Percentiles rank a stretch among this genome's conserved stretches.
These are phyloP conservation scores for Flammula alnicola DNA, from an alignment of 1,284 basidiomycete genomes.

Conservation along the genomic window DNA sequence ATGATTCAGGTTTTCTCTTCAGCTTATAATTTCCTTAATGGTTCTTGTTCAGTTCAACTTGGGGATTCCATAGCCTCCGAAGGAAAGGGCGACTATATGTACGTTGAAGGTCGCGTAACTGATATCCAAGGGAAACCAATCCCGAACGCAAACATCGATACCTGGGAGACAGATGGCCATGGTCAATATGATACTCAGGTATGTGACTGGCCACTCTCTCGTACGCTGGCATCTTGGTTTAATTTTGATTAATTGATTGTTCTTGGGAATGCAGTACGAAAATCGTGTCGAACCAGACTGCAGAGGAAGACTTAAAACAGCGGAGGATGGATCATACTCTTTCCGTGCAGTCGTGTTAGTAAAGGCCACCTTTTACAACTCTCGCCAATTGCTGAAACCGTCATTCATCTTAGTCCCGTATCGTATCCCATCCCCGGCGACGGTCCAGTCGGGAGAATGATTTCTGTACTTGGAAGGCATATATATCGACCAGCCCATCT, in stretches of 20 bases:
- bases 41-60: constrained; percentile 47
- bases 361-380: neutral
- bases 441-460: constrained; percentile 74
- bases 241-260: neutral
- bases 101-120: constrained; percentile 72
- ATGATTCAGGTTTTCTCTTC: constrained; percentile 30
- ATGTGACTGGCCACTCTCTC: constrained; percentile 5
- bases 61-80: constrained; percentile 78
- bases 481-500: constrained; percentile 77
- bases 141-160: constrained; percentile 71
- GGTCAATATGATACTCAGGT: constrained; percentile 63
- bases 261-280: constrained; percentile 49
- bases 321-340: constrained; percentile 68
- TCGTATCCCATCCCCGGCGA: constrained; percentile 85
- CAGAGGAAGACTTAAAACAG: constrained; percentile 70
- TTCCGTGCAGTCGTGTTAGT: constrained; percentile 74
- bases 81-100: constrained; percentile 84
- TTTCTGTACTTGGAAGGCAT: constrained; percentile 66
- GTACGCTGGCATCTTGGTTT: neutral
- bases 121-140: constrained; percentile 74
- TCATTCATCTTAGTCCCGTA: constrained; percentile 49
- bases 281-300: constrained; percentile 71
- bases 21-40: no score
- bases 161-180: constrained; percentile 85
- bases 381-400: neutral